These are phyloP conservation scores for Vanderwaltozyma polyspora DNA, from an alignment of 805 yeast species.

Conservation along the genomic window DNA sequence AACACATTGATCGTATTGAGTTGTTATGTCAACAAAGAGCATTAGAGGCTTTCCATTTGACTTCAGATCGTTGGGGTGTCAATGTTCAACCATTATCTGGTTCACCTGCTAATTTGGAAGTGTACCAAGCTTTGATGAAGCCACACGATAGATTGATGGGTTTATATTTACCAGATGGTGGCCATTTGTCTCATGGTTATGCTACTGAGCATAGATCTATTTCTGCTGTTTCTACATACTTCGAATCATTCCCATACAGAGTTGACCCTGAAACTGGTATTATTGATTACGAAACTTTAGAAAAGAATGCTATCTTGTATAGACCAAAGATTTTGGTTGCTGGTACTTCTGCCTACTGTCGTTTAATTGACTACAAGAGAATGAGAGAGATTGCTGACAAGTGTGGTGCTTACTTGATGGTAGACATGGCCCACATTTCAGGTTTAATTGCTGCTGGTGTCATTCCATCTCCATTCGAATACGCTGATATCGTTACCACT, in stretches of 20 bases:
- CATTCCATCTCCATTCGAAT: conserved; percentile 91
- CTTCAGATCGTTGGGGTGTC: conserved; percentile 88
- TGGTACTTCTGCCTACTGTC: conserved; percentile 96
- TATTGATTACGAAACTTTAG: conserved; percentile 91
- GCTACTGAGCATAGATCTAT: conserved; percentile 90
- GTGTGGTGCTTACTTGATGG: conserved; percentile 91
- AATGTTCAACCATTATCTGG: conserved; percentile 95
- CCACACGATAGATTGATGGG: conserved; percentile 98
- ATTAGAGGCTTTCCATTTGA: conserved; percentile 70
- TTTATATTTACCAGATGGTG: conserved; percentile 95
- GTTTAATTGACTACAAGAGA: conserved; percentile 91
- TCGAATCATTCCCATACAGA: conserved; percentile 97
- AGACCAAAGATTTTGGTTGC: conserved; percentile 96
- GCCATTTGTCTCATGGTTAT: conserved; percentile 96
- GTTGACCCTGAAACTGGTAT: conserved; percentile 84
- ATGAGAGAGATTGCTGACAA: conserved; percentile 94
- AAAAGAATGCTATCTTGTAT: conserved; percentile 77
- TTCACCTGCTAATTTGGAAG: conserved; percentile 95
- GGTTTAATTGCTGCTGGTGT: conserved; percentile 95
- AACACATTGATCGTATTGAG: conserved; percentile 91
- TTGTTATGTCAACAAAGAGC: conserved; percentile 89
- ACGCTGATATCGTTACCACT: conserved; percentile 95
- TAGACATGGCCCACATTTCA: conserved; percentile 97
- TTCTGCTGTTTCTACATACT: conserved; percentile 89
- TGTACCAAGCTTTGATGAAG: conserved; percentile 87